These are phyloP conservation scores for Carallia pectinifolia DNA, from an alignment of 345 rosid species.

Conservation along the genomic window DNA sequence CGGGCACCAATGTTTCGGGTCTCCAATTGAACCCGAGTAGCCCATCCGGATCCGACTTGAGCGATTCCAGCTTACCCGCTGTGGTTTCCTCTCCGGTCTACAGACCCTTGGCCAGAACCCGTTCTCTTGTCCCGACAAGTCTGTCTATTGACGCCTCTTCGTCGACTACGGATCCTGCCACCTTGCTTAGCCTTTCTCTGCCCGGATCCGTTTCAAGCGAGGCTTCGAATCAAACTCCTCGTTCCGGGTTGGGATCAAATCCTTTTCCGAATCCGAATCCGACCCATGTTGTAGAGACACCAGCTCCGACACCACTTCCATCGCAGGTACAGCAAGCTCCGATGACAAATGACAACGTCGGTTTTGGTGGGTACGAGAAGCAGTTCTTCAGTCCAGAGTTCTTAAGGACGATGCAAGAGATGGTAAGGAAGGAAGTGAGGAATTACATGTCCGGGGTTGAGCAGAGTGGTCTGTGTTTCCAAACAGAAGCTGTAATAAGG, in stretches of 20 bases:
- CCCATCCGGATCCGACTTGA: conserved; percentile 67
- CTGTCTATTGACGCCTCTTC: conserved; percentile 40
- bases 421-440: conserved; percentile 71
- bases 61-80: conserved; percentile 57
- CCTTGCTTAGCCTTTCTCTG: conserved; percentile 58
- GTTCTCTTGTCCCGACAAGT: conserved; percentile 33
- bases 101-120: conserved; percentile 38
- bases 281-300: not conserved
- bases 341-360: not conserved
- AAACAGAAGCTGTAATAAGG: conserved; percentile 43
- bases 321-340: conserved; percentile 10
- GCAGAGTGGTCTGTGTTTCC: conserved; percentile 46
- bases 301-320: not conserved
- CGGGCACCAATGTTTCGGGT: conserved; percentile 42
- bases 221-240: conserved; percentile 8
- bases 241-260: conserved; percentile 8
- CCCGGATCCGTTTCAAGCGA: conserved; percentile 58
- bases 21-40: conserved; percentile 53
- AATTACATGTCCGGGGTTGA: conserved; percentile 62
- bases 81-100: conserved; percentile 39
- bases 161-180: conserved; percentile 44
- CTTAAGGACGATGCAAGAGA: conserved; percentile 64
- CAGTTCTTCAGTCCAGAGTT: conserved; percentile 67
- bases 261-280: conserved; percentile 22
- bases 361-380: conserved; percentile 29